Conservation (phyloP, 331 rosid genomes). For the Malus hybrid region DNA sequence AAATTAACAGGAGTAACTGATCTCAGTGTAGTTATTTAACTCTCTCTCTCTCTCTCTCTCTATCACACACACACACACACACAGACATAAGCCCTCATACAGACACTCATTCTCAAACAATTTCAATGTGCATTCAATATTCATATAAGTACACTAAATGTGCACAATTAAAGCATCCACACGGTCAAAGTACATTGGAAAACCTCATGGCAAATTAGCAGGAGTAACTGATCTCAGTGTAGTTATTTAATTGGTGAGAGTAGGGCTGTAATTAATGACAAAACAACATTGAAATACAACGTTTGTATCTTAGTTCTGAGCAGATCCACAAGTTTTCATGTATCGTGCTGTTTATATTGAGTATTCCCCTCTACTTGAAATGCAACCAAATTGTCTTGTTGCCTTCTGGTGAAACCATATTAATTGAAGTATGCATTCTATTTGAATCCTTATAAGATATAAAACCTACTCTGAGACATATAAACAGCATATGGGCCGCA, state of each 20-base stretch:
- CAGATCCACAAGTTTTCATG: neutral
- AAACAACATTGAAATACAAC: neutral
- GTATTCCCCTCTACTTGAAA: neutral
- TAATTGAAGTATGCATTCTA: neutral
- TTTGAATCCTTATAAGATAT: neutral
- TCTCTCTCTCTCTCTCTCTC: too few species aligned
- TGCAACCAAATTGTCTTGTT: neutral
- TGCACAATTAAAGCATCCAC: neutral
- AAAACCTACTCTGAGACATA: neutral
- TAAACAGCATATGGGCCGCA: neutral
- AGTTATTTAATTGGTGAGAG: neutral
- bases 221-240: neutral
- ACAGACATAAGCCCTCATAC: neutral
- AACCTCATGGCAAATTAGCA: neutral
- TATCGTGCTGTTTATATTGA: neutral
- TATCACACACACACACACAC: too few species aligned
- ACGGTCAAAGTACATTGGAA: neutral
- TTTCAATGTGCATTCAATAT: neutral
- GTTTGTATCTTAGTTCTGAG: neutral
- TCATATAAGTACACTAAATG: neutral
- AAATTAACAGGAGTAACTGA: neutral
- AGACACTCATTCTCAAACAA: neutral
- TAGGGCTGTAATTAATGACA: neutral
- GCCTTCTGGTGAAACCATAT: neutral
- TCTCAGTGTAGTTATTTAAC: neutral